phyloP scores from a whole-genome alignment of 305 asterid genomes.

The Fraxinus sp. region DNA sequence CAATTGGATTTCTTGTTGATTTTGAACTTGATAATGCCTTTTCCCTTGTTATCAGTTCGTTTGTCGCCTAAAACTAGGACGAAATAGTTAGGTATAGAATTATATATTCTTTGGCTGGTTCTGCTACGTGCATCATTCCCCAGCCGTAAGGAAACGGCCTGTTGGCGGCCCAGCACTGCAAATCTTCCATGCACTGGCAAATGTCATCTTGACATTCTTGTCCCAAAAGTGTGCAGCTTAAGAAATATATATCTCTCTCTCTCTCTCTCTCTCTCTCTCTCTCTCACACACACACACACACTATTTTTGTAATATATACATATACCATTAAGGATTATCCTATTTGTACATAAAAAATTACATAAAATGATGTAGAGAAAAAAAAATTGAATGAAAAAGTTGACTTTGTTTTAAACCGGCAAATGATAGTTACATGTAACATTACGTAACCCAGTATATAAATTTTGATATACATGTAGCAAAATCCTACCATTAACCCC shows the following conservation, averaged over 20 bases:
- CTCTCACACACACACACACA: not conserved
- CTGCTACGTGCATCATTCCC: not conserved
- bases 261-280: not conserved
- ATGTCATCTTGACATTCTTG: slow-evolving; percentile 32
- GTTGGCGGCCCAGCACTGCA: slow-evolving; percentile 34
- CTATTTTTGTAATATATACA: not conserved
- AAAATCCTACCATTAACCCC: not conserved
- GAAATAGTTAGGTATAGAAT: slow-evolving; percentile 13
- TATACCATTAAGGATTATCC: no score
- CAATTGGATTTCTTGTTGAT: slow-evolving; percentile 29
- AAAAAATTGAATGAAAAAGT: no score
- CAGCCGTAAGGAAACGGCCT: not conserved
- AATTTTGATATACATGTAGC: no score
- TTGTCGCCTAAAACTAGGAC: slow-evolving; percentile 38
- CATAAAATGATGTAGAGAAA: no score
- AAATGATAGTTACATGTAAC: no score
- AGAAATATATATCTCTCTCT: not conserved
- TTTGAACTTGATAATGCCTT: slow-evolving; percentile 32
- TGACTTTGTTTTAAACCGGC: no score
- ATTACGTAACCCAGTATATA: no score
- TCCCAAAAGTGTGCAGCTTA: slow-evolving; percentile 29
- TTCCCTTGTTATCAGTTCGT: slow-evolving; percentile 36
- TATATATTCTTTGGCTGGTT: not conserved
- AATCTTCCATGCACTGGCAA: slow-evolving; percentile 24
- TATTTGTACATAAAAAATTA: no score